Conservation (phyloP, 2,329 filamentous ascomycete genomes). For the Fusarium citri region DNA sequence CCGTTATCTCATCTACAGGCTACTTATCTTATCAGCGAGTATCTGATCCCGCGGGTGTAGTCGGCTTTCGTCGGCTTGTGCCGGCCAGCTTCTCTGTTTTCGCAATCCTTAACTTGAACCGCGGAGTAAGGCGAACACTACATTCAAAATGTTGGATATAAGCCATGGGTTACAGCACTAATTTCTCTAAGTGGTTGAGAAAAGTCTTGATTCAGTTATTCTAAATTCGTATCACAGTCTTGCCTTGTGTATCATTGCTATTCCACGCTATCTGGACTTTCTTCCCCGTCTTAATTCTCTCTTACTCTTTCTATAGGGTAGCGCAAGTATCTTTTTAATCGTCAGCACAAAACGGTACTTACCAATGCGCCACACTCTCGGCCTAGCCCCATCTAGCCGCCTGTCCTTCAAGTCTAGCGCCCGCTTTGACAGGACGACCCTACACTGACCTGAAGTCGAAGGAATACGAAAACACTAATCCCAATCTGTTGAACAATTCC, state of each 20-base stretch:
- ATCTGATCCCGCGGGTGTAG: neutral
- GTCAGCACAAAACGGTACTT: neutral
- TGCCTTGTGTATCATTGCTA: neutral
- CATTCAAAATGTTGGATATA: no score
- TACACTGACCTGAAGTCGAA: neutral
- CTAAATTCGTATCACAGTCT: rapidly evolving
- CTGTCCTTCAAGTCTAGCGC: neutral
- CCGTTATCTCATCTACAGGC: neutral
- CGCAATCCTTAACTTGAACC: rapidly evolving
- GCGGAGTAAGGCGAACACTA: no score
- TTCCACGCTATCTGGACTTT: neutral
- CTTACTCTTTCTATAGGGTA: neutral
- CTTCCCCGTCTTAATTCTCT: rapidly evolving
- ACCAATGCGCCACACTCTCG: neutral
- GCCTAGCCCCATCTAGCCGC: neutral
- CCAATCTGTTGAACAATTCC: neutral
- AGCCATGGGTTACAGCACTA: no score
- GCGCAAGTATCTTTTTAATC: neutral
- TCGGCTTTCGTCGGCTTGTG: neutral
- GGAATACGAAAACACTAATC: neutral
- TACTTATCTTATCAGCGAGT: no score
- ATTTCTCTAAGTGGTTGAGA: neutral
- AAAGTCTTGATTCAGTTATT: rapidly evolving
- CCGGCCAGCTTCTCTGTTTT: no score
- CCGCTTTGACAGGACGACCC: neutral